Evolutionary conservation across 331 rosid genomes (phyloP).

Genomic region (Phaseolus coccineus): DNA sequence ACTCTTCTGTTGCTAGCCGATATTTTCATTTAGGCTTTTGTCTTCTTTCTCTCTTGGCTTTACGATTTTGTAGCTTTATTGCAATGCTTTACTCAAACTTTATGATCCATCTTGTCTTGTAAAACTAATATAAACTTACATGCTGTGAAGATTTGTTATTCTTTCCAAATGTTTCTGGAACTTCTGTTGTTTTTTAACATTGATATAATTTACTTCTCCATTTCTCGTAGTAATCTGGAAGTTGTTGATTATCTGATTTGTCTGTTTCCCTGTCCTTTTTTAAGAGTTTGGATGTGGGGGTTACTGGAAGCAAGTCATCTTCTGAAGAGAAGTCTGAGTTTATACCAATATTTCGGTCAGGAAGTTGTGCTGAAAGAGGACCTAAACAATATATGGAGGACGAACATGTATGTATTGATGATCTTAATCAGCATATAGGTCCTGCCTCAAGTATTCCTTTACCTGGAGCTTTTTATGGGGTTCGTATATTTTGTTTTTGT

Average conservation of each 20-base stretch:
- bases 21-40: constrained; percentile 6
- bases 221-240: constrained; percentile 29
- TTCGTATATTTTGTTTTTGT: constrained; percentile 49
- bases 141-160: not conserved
- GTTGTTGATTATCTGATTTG: constrained; percentile 35
- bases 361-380: constrained; percentile 89
- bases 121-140: constrained; percentile 27
- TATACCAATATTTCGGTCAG: constrained; percentile 75
- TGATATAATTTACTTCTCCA: not conserved
- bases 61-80: constrained; percentile 1
- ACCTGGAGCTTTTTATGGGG: constrained; percentile 88
- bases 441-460: constrained; percentile 55
- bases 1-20: constrained; percentile 10
- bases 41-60: not conserved
- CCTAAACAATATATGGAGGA: constrained; percentile 93
- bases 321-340: constrained; percentile 60
- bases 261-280: constrained; percentile 1
- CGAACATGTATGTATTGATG: constrained; percentile 78
- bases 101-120: not conserved
- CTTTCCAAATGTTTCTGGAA: constrained; percentile 20
- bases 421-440: constrained; percentile 67
- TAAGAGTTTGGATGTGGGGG: constrained; percentile 63
- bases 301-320: constrained; percentile 58
- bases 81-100: not conserved
- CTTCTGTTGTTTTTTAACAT: not conserved